Evolutionary conservation across 768 basidiomycete genomes (phyloP).

Genomic region (Tricholoma furcatifolium): DNA sequence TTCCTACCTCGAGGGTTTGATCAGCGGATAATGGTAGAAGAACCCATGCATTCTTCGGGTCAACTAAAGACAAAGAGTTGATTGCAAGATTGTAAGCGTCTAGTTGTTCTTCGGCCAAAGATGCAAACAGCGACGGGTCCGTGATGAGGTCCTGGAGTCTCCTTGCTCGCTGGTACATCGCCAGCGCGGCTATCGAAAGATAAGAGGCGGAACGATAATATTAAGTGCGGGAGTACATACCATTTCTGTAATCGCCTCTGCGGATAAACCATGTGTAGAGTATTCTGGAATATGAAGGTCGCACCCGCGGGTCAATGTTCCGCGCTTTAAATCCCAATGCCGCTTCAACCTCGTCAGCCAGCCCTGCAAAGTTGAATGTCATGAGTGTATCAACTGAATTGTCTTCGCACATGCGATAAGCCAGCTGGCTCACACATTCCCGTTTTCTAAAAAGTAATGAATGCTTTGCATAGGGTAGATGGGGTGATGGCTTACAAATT

Average conservation of each 20-base stretch:
- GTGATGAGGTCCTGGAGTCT: slow-evolving; percentile 63
- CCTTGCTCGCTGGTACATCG: slow-evolving; percentile 90
- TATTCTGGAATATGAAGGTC: slow-evolving; percentile 85
- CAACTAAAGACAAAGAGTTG: slow-evolving; percentile 83
- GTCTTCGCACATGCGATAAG: slow-evolving; percentile 92
- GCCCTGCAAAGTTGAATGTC: slow-evolving; percentile 79
- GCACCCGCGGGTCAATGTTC: slow-evolving; percentile 84
- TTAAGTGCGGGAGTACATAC: slow-evolving; percentile 43
- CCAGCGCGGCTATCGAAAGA: slow-evolving; percentile 66
- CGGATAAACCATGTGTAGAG: slow-evolving; percentile 92
- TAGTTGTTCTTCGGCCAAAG: slow-evolving; percentile 63
- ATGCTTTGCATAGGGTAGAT: slow-evolving; percentile 1
- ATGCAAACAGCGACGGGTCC: slow-evolving; percentile 37
- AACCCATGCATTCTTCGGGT: slow-evolving; percentile 82
- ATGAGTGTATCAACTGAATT: slow-evolving; percentile 77
- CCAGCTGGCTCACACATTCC: slow-evolving; percentile 78
- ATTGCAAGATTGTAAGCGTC: slow-evolving; percentile 86
- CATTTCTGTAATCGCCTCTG: slow-evolving; percentile 88
- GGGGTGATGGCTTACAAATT: slow-evolving; percentile 61
- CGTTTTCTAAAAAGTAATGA: slow-evolving; percentile 54
- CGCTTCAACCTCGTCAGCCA: slow-evolving; percentile 85
- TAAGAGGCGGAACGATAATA: slow-evolving; percentile 12
- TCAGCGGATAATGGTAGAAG: slow-evolving; percentile 58
- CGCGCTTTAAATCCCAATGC: slow-evolving; percentile 90
- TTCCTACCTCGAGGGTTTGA: slow-evolving; percentile 46